Conservation (phyloP, 202 grass and related monocot species). For the Schoenoplectus triqueter region DNA sequence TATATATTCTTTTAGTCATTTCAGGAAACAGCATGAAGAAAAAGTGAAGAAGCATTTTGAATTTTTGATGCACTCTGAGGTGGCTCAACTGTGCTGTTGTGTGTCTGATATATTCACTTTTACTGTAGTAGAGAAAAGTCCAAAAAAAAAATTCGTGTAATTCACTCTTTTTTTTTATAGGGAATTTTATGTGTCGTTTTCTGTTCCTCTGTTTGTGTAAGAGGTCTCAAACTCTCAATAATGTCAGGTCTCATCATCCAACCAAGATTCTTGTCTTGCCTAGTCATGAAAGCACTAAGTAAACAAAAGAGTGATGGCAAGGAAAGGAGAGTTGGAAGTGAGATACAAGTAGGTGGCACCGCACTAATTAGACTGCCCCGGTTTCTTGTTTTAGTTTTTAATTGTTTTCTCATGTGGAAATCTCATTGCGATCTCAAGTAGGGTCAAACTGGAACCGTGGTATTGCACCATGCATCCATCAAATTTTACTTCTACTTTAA, state of each 20-base stretch:
- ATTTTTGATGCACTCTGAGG: background rate
- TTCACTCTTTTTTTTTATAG: background rate
- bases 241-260: conserved; percentile 38
- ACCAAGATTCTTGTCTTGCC: conserved; percentile 42
- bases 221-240: background rate
- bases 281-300: conserved; percentile 34
- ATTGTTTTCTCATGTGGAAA: conserved; percentile 22
- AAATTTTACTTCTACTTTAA: conserved; percentile 27
- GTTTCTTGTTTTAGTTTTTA: background rate
- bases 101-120: conserved; percentile 10
- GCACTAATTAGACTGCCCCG: conserved; percentile 27
- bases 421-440: conserved; percentile 14
- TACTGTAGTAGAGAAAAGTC: conserved; percentile 7
- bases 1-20: background rate
- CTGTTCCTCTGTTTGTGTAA: conserved; percentile 19
- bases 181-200: conserved; percentile 18
- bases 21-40: background rate
- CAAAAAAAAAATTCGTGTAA: conserved; percentile 3
- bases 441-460: background rate
- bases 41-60: conserved; percentile 1
- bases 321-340: conserved; percentile 30
- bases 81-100: conserved; percentile 22
- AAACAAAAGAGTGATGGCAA: conserved; percentile 17
- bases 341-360: conserved; percentile 31
- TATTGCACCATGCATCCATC: conserved; percentile 15